These are phyloP conservation scores for Penicillium ucsense DNA, from an alignment of 495 filamentous ascomycete genomes.

Conservation along the genomic window DNA sequence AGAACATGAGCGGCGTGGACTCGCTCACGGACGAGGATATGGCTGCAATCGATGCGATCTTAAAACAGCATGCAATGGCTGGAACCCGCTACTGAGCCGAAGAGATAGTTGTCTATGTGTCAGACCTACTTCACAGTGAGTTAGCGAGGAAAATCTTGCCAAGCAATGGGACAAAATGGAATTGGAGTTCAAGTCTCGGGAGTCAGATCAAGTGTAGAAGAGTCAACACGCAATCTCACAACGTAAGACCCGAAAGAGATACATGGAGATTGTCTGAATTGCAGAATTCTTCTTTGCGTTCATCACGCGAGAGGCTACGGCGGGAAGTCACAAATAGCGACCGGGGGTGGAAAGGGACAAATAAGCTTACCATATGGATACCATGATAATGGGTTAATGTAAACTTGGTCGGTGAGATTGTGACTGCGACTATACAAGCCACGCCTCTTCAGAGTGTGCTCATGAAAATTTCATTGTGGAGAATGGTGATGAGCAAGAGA, in stretches of 20 bases:
- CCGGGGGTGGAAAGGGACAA: not conserved
- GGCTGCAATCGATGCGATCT: conserved; percentile 35
- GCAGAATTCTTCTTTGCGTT: conserved; percentile 48
- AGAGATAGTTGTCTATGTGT: not conserved
- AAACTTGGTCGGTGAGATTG: not conserved
- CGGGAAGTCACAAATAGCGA: not conserved
- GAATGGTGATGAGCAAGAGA: not conserved
- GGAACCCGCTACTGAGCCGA: conserved; percentile 26
- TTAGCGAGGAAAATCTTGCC: conserved; percentile 4
- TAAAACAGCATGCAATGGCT: conserved; percentile 28
- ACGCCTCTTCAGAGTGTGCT: too few species aligned
- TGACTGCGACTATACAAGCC: not conserved
- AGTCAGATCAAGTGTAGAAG: conserved; percentile 51
- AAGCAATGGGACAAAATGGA: not conserved
- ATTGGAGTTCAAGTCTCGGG: not conserved
- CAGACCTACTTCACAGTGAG: not conserved
- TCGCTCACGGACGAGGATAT: conserved; percentile 31
- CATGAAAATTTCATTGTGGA: not conserved
- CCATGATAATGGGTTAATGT: not conserved
- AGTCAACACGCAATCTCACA: conserved; percentile 43
- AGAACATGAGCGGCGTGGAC: conserved; percentile 34
- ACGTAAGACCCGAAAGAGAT: conserved; percentile 8
- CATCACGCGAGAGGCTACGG: conserved; percentile 18
- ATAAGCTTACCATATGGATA: conserved; percentile 1
- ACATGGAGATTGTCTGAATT: conserved; percentile 43